phyloP scores from a whole-genome alignment of 1,284 basidiomycete genomes.

The Porodaedalea pini region DNA sequence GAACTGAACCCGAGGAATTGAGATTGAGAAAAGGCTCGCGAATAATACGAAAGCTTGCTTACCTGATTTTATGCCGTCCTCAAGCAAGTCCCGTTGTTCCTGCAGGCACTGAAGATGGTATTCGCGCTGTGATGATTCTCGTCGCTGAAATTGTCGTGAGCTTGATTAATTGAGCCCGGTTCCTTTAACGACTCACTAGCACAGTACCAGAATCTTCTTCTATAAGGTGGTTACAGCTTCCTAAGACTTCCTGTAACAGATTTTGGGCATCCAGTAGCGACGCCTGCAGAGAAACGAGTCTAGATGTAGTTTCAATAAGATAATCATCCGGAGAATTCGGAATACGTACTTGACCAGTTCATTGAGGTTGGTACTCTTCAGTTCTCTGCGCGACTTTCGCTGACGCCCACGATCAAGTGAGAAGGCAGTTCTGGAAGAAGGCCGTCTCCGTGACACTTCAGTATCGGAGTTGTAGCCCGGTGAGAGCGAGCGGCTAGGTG shows the following conservation, averaged over 20 bases:
- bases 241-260: conserved; percentile 10
- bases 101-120: conserved; percentile 17
- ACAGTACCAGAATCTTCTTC: conserved; percentile 1
- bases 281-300: conserved; percentile 25
- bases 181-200: conserved; percentile 6
- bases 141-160: conserved; percentile 3
- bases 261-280: conserved; percentile 15
- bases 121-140: conserved; percentile 16
- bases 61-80: conserved; percentile 12
- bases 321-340: conserved; percentile 7
- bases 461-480: conserved; percentile 69
- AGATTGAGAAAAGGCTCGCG: not conserved
- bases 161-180: not conserved
- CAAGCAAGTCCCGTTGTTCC: conserved; percentile 13
- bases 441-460: conserved; percentile 35
- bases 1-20: conserved; percentile 25
- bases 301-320: conserved; percentile 24
- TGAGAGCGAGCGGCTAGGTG: conserved; percentile 46
- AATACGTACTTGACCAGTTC: conserved; percentile 62
- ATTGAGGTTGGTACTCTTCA: conserved; percentile 55
- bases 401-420: conserved; percentile 20
- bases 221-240: conserved; percentile 15
- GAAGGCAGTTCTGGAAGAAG: not conserved
- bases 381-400: conserved; percentile 29
- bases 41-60: not conserved